Percentiles rank a stretch among this genome's conserved stretches.
These are phyloP conservation scores for Daldinia sp. DNA, from an alignment of 2,329 filamentous ascomycete species.

Conservation along the genomic window DNA sequence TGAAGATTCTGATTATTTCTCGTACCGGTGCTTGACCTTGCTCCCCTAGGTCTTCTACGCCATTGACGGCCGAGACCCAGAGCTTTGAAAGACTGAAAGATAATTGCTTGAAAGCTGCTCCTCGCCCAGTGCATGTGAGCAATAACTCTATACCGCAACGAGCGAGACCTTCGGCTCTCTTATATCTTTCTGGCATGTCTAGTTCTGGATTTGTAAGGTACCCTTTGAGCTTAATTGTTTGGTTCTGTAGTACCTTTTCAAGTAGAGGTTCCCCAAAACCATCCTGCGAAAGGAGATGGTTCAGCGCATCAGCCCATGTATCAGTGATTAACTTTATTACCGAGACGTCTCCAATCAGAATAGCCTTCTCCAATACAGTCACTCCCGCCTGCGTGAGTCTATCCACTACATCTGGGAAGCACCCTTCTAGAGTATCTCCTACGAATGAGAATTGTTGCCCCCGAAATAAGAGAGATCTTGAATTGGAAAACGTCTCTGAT, in stretches of 20 bases:
- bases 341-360: not conserved
- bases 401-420: constrained; percentile 5
- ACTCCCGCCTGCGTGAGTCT: constrained; percentile 8
- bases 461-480: not conserved
- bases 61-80: constrained; percentile 12
- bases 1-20: not conserved
- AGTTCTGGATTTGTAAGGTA: not conserved
- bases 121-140: not conserved
- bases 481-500: not conserved
- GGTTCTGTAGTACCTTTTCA: constrained; percentile 9
- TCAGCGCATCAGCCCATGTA: constrained; percentile 4
- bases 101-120: not conserved
- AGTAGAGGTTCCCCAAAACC: constrained; percentile 11
- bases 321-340: constrained; percentile 12
- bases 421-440: not conserved
- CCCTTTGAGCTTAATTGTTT: not conserved
- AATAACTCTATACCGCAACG: constrained; percentile 2
- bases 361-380: constrained; percentile 5
- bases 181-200: not conserved
- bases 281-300: constrained; percentile 1
- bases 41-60: constrained; percentile 11
- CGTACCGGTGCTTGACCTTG: not conserved
- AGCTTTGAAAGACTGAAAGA: constrained; percentile 8
- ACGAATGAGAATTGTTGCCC: not conserved
- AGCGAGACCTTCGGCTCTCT: constrained; percentile 8